Evolutionary conservation across 768 basidiomycete genomes (phyloP), one percentile per base, ranked within the genome.

Genomic region (Porphyrellus cyaneotinctus): DNA sequence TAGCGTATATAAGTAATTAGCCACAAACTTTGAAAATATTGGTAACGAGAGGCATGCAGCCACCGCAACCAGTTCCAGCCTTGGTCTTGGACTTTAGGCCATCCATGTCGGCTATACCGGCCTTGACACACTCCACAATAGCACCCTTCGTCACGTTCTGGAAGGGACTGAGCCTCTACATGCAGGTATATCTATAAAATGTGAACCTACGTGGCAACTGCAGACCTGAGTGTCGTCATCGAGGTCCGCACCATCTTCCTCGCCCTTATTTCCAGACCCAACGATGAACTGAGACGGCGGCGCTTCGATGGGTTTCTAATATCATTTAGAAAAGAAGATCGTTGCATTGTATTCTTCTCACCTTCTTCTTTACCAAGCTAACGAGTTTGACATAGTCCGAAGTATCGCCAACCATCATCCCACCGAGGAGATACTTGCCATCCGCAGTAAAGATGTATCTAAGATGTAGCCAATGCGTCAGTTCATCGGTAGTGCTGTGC

Each of bases 391-490:
- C 77, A 60, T 82, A 87, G 62, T 85, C 83, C 33, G 72, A 74
- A 11, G 80, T 80, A 60, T 87, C 84, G 3, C 87, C 87, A n/a
- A 90, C 78, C 85, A 88, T 85, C 79, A 87, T 86, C 4, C 87
- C 87, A 13, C 87, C 87, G 4, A 90, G 69, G 13, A 90, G 72
- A 58, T 85, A 76, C 66, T 84, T 82, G 12, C 87, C 87, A 60
- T 88, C 85, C 9, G 76, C 75, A 12, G 78, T 83, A 64, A 88
- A 88, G 38, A 88, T 79, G 56, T 85, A 87, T 62, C 75, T 75
- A 32, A 20, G 24, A 14, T 14, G 46, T 9, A 13, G 49, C 8
- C 23, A 35, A 14, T 6, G 33, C 1, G 13, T 37, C 31, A 56
- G n/a, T 15, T 22, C 20, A 18, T 23, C 6, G 4, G 20, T 32